A percentile compares a stretch with the other conserved stretches of the same genome.
phyloP scores from a whole-genome alignment of 345 rosid genomes.

The Eucalyptus curtisii region DNA sequence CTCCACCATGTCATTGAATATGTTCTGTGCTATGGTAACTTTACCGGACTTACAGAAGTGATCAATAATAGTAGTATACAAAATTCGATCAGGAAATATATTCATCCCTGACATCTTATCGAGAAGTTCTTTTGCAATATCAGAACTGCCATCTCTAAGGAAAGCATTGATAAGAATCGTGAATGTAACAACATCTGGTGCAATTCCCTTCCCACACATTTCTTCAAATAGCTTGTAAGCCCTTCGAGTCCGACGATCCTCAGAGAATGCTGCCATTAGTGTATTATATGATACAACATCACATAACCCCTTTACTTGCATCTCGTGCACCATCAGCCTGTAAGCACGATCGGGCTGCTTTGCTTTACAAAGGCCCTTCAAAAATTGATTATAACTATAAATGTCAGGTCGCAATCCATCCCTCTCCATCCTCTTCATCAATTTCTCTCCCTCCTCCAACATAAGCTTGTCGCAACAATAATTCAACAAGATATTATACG shows the following conservation, averaged over 20 bases:
- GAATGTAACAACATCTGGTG: constrained; percentile 62
- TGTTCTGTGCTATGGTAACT: constrained; percentile 43
- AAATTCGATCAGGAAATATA: constrained; percentile 54
- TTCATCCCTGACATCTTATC: constrained; percentile 56
- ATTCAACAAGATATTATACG: constrained; percentile 69
- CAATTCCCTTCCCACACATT: constrained; percentile 53
- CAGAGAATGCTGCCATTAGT: constrained; percentile 52
- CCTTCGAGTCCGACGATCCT: constrained; percentile 17
- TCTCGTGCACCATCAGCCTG: constrained; percentile 38
- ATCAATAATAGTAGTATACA: constrained; percentile 75
- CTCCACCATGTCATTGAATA: constrained; percentile 68
- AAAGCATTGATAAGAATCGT: constrained; percentile 62
- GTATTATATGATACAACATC: constrained; percentile 86
- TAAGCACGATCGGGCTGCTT: constrained; percentile 39
- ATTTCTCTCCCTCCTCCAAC: constrained; percentile 56
- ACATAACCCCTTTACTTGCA: constrained; percentile 58
- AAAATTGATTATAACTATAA: constrained; percentile 75
- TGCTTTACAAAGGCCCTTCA: constrained; percentile 70
- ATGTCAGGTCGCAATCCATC: constrained; percentile 65
- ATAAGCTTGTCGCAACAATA: constrained; percentile 46
- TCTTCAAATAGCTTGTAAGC: constrained; percentile 65
- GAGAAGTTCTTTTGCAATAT: constrained; percentile 50
- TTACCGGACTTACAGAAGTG: constrained; percentile 68
- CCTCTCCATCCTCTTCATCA: constrained; percentile 56
- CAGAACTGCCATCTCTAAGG: constrained; percentile 51